Percentiles rank a stretch among this genome's conserved stretches.
Conservation (phyloP, 2,329 filamentous ascomycete species). For the Paecilomyces dactylethromorphus region DNA sequence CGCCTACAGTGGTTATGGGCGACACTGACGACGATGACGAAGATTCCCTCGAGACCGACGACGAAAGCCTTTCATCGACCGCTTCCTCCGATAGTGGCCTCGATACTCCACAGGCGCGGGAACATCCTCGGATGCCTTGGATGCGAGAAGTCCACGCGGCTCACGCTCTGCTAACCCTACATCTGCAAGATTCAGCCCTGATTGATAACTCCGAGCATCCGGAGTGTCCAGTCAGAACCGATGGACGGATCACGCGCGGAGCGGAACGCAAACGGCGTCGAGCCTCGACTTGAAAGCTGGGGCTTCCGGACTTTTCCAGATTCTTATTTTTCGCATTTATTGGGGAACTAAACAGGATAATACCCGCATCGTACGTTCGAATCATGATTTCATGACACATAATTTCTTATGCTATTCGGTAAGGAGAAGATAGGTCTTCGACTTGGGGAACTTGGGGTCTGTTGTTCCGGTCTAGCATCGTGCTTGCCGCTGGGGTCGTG, state of each 20-base stretch:
- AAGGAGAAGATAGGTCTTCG: neutral
- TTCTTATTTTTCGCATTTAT: neutral
- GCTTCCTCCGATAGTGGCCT: neutral
- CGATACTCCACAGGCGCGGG: neutral
- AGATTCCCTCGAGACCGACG: slow-evolving; percentile 15
- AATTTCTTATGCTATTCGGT: neutral
- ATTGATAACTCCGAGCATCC: neutral
- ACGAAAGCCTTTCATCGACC: neutral
- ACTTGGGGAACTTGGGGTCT: neutral
- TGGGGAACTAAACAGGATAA: neutral
- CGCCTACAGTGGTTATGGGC: neutral
- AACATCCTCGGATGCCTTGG: slow-evolving; percentile 11
- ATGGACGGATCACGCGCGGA: neutral
- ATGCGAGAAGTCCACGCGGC: slow-evolving; percentile 29
- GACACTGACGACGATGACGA: slow-evolving; percentile 21
- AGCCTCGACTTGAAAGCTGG: neutral
- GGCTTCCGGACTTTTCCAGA: neutral
- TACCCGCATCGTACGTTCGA: neutral
- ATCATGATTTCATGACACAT: neutral
- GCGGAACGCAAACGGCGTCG: neutral
- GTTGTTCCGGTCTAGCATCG: neutral
- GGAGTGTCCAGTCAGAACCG: neutral
- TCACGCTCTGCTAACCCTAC: slow-evolving; percentile 28
- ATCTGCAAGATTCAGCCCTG: slow-evolving; percentile 21
- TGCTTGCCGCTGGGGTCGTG: neutral